Conservation (phyloP, 306 rosid species). For the Quercus engelmannii region DNA sequence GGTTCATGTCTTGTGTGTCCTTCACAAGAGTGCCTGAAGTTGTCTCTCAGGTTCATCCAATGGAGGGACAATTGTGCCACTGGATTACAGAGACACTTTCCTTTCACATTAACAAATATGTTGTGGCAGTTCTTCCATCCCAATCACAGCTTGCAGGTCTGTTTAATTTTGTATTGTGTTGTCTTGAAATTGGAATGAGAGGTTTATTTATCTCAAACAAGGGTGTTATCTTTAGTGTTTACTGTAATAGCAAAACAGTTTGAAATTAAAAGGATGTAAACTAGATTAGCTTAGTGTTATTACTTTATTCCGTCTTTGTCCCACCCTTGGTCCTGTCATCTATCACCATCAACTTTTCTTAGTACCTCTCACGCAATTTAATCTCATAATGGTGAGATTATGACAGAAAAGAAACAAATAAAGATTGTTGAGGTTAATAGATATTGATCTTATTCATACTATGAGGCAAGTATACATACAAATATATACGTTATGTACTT, state of each 20-base stretch:
- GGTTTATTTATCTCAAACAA: not conserved
- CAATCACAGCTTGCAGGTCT: not conserved
- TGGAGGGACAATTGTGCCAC: slow-evolving; percentile 22
- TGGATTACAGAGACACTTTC: not conserved
- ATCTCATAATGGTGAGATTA: not conserved
- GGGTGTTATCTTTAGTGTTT: not conserved
- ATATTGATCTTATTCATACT: slow-evolving; percentile 46
- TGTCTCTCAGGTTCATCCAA: slow-evolving; percentile 33
- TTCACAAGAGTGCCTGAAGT: slow-evolving; percentile 27
- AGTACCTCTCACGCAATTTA: not conserved
- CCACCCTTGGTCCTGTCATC: not conserved
- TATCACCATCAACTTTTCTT: not conserved
- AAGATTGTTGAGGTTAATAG: slow-evolving; percentile 22
- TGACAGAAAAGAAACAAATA: not conserved
- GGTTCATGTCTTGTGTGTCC: slow-evolving; percentile 24
- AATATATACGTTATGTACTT: slow-evolving; percentile 60
- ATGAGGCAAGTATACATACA: slow-evolving; percentile 52
- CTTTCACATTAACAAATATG: not conserved
- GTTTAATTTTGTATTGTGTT: not conserved
- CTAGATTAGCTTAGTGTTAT: not conserved
- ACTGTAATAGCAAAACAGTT: not conserved
- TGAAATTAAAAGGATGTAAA: not conserved
- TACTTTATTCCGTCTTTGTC: not conserved
- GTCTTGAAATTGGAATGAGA: not conserved
- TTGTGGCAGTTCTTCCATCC: not conserved